Evolutionary conservation across 1,284 basidiomycete genomes (phyloP).

Genomic region (Lignosus rhinocerotis): DNA sequence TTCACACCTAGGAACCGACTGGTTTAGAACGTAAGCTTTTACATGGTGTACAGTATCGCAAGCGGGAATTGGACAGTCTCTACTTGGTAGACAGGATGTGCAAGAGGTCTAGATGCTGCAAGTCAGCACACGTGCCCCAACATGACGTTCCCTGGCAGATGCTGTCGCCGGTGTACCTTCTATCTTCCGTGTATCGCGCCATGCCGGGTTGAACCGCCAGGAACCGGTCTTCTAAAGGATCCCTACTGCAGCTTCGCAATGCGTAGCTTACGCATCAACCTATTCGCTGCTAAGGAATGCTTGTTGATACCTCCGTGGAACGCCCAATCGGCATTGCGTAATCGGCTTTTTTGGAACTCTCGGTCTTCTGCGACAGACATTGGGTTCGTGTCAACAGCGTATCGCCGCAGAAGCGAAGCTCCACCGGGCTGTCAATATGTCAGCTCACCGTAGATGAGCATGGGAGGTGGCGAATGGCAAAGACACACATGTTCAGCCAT

Average conservation of each 20-base stretch:
- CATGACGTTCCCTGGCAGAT: background rate
- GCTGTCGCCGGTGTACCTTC: constrained; percentile 2
- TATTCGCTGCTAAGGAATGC: constrained; percentile 63
- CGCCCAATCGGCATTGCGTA: constrained; percentile 58
- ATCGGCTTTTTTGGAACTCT: background rate
- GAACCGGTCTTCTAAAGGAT: background rate
- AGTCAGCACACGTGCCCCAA: background rate
- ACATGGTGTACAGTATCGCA: background rate
- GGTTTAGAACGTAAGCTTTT: background rate
- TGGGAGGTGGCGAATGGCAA: constrained; percentile 2
- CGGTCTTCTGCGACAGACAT: constrained; percentile 23
- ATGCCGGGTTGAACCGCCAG: background rate
- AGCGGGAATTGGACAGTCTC: background rate
- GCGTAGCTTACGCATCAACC: constrained; percentile 50
- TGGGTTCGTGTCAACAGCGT: constrained; percentile 35
- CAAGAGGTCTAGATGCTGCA: background rate
- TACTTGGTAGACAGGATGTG: background rate
- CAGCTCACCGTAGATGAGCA: background rate
- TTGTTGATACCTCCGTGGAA: constrained; percentile 75
- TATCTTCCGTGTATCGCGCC: background rate
- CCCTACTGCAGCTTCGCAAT: constrained; percentile 42
- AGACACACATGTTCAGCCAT: constrained; percentile 64
- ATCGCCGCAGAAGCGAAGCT: constrained; percentile 46
- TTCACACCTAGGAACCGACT: background rate
- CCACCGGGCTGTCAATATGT: constrained; percentile 51